phyloP scores from a whole-genome alignment of 2,329 filamentous ascomycete species.

The Ascochyta fabae region DNA sequence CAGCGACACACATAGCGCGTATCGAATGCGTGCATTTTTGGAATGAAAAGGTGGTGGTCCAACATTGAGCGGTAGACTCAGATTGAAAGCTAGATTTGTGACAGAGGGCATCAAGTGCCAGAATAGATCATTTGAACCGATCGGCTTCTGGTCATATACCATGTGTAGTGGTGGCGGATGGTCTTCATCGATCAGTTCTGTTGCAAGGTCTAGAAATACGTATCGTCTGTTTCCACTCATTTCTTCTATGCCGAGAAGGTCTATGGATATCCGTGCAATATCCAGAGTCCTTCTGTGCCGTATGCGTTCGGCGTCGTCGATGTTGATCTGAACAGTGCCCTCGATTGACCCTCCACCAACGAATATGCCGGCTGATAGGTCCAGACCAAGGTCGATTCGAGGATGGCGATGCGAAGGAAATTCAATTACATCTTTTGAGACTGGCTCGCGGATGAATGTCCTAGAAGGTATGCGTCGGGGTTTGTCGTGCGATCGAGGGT shows the following conservation, averaged over 20 bases:
- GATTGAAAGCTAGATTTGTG: constrained; percentile 57
- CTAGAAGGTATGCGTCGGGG: constrained; percentile 54
- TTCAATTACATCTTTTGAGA: constrained; percentile 58
- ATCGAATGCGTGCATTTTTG: constrained; percentile 59
- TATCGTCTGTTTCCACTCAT: constrained; percentile 53
- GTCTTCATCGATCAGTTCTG: constrained; percentile 57
- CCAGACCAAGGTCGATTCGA: constrained; percentile 57
- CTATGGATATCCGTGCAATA: constrained; percentile 58
- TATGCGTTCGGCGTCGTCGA: constrained; percentile 56
- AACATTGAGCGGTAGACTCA: constrained; percentile 61
- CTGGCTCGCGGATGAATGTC: constrained; percentile 57
- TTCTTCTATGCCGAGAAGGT: constrained; percentile 61
- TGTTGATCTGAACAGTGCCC: constrained; percentile 56
- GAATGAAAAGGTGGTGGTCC: constrained; percentile 62
- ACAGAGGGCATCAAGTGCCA: constrained; percentile 59
- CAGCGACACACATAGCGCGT: constrained; percentile 57
- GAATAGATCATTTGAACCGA: constrained; percentile 49
- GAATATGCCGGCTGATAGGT: constrained; percentile 58
- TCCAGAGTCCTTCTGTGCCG: constrained; percentile 54
- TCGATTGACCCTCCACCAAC: constrained; percentile 63
- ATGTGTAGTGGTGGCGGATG: constrained; percentile 60
- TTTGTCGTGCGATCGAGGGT: constrained; percentile 53
- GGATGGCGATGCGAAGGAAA: constrained; percentile 58
- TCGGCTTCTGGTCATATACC: constrained; percentile 53
- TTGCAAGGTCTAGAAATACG: constrained; percentile 60